These are phyloP conservation scores for Aegilops sharonensis DNA, from an alignment of 176 grass and related monocot species.

Conservation along the genomic window DNA sequence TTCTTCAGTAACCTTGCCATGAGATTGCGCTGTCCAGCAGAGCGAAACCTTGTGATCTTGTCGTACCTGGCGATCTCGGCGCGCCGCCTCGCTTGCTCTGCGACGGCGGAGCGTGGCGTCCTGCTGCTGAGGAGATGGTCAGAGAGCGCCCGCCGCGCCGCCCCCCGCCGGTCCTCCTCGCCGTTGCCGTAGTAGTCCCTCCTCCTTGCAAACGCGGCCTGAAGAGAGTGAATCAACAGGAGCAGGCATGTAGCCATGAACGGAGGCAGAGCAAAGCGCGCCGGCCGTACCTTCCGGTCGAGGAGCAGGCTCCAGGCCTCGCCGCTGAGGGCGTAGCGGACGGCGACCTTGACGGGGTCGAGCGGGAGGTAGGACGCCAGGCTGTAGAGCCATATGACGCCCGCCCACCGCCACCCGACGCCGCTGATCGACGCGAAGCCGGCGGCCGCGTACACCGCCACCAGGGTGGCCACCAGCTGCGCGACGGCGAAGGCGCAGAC, in stretches of 20 bases:
- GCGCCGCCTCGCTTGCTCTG: slow-evolving; percentile 62
- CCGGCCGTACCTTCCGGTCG: slow-evolving; percentile 46
- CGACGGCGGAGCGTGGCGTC: slow-evolving; percentile 41
- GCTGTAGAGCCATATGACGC: slow-evolving; percentile 81
- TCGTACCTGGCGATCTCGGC: slow-evolving; percentile 77
- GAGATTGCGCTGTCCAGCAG: background rate
- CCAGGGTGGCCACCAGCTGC: slow-evolving; percentile 75
- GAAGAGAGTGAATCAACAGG: background rate
- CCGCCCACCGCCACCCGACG: slow-evolving; percentile 84
- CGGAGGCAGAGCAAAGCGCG: background rate
- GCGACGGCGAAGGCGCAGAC: slow-evolving; percentile 70
- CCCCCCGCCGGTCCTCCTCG: slow-evolving; percentile 48
- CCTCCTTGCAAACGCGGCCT: slow-evolving; percentile 65
- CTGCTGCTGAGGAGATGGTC: slow-evolving; percentile 39
- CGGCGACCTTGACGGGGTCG: slow-evolving; percentile 68
- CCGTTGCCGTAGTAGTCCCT: slow-evolving; percentile 60
- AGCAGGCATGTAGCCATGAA: background rate
- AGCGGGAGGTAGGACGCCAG: slow-evolving; percentile 66
- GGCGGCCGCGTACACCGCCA: slow-evolving; percentile 74
- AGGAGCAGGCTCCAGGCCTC: slow-evolving; percentile 72
- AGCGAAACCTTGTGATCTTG: too few relatives aligned
- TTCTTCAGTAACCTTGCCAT: background rate
- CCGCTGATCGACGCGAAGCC: slow-evolving; percentile 64
- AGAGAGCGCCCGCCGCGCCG: slow-evolving; percentile 23
- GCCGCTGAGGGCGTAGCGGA: slow-evolving; percentile 62